These are phyloP conservation scores for Antitrichia curtipendula DNA, from an alignment of 225 moss, liverwort and hornwort species.

Conservation along the genomic window DNA sequence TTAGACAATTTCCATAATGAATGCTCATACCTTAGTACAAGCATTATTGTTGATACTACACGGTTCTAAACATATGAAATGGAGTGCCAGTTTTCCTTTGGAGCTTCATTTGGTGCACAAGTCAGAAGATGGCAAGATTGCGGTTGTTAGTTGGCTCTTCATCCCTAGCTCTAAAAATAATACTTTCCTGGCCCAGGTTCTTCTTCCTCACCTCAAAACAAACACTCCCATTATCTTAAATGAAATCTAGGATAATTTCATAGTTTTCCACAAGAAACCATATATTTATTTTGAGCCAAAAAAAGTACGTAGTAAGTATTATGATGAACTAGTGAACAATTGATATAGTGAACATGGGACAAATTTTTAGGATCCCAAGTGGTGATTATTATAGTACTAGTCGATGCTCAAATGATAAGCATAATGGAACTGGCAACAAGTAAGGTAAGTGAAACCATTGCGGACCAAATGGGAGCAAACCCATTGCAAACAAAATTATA, in stretches of 20 bases:
- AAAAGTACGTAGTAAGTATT: too few relatives aligned
- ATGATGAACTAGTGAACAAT: not conserved
- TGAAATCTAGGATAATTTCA: rapidly evolving
- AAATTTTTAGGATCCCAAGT: not conserved
- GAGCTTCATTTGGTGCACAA: conserved; percentile 76
- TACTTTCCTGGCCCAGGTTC: conserved; percentile 28
- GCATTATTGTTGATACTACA: rapidly evolving
- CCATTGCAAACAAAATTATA: too few relatives aligned
- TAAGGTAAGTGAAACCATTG: too few relatives aligned
- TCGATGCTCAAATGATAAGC: not conserved
- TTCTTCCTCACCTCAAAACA: not conserved
- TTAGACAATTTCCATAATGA: not conserved
- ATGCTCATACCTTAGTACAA: not conserved
- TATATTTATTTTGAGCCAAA: not conserved
- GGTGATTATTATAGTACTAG: not conserved
- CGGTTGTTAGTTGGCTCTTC: conserved; percentile 41
- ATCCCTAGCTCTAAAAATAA: conserved; percentile 1
- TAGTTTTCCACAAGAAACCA: not conserved
- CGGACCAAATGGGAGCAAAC: too few relatives aligned
- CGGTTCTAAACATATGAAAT: not conserved
- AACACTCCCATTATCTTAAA: not conserved
- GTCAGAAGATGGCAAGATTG: conserved; percentile 27
- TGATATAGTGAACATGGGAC: too few relatives aligned
- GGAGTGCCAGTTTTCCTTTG: conserved; percentile 43
- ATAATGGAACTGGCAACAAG: not conserved